These are phyloP conservation scores for Inonotus hispidus DNA, from an alignment of 1,284 basidiomycete species.

Conservation along the genomic window DNA sequence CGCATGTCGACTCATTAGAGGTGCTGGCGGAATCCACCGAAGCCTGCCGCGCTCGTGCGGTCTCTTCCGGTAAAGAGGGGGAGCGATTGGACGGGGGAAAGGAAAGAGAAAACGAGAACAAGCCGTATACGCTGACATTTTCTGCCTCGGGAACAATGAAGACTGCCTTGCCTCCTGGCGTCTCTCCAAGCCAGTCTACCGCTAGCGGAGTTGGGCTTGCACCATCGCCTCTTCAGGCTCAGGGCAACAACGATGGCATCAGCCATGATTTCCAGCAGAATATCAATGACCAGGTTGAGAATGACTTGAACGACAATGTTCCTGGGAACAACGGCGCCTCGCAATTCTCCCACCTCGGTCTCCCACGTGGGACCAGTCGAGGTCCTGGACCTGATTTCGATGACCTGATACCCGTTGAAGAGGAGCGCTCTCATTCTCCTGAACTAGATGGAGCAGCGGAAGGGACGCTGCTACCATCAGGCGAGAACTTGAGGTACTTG, in stretches of 20 bases:
- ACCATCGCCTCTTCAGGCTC: neutral
- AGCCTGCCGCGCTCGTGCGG: neutral
- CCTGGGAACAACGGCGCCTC: neutral
- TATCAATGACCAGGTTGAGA: neutral
- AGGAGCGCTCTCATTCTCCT: neutral
- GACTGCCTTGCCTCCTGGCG: slow-evolving; percentile 7
- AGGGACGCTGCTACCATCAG: too few species aligned
- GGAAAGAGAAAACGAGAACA: neutral
- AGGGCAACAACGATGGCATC: neutral
- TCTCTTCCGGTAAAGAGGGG: neutral
- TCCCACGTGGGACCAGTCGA: neutral
- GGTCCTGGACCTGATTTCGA: neutral
- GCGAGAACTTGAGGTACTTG: too few species aligned
- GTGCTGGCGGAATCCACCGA: slow-evolving; percentile 3
- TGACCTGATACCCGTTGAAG: neutral
- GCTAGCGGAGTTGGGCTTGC: neutral
- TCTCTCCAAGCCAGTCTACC: neutral
- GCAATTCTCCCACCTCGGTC: neutral
- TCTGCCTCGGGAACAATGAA: slow-evolving; percentile 13
- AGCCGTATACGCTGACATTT: slow-evolving; percentile 8
- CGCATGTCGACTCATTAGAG: neutral
- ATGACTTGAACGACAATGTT: too few species aligned
- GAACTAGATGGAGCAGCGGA: too few species aligned
- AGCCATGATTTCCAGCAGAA: neutral
- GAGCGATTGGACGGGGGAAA: neutral